Evolutionary conservation across 768 basidiomycete genomes (phyloP).

Genomic region (Phallus indusiatus): DNA sequence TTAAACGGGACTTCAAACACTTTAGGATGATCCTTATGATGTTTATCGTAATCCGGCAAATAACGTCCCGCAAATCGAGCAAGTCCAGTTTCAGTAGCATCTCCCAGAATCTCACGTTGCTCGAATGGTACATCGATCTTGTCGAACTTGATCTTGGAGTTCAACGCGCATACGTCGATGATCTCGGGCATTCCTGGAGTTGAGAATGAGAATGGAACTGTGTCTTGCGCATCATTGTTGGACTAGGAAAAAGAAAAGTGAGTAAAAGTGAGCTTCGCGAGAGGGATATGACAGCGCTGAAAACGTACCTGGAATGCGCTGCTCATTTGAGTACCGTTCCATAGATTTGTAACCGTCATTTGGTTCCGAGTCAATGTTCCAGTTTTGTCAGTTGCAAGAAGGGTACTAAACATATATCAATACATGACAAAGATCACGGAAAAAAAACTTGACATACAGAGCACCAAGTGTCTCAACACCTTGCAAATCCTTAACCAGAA

Average conservation of each 20-base stretch:
- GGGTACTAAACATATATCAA: conserved; percentile 25
- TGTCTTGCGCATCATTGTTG: conserved; percentile 55
- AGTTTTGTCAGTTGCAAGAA: conserved; percentile 65
- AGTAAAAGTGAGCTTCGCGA: not conserved
- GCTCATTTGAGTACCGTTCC: conserved; percentile 55
- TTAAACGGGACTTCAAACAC: conserved; percentile 73
- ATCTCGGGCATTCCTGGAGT: conserved; percentile 56
- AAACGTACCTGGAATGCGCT: conserved; percentile 48
- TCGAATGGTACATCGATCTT: conserved; percentile 52
- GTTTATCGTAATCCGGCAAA: conserved; percentile 43
- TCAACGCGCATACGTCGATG: conserved; percentile 53
- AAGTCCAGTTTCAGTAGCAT: conserved; percentile 70
- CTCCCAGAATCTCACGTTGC: conserved; percentile 52
- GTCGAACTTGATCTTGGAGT: conserved; percentile 65
- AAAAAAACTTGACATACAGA: conserved; percentile 6
- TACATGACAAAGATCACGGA: conserved; percentile 7
- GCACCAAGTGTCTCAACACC: conserved; percentile 60
- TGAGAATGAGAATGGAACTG: conserved; percentile 37
- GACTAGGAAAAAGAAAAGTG: conserved; percentile 27
- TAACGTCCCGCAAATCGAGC: conserved; percentile 56
- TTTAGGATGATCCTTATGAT: conserved; percentile 41
- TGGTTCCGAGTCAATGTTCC: conserved; percentile 64
- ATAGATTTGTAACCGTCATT: conserved; percentile 65
- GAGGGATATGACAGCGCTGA: not conserved
- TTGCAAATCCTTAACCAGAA: conserved; percentile 66